Conservation (phyloP, 192 early-diverging fungal species). For the Linnemannia schmuckeri region DNA sequence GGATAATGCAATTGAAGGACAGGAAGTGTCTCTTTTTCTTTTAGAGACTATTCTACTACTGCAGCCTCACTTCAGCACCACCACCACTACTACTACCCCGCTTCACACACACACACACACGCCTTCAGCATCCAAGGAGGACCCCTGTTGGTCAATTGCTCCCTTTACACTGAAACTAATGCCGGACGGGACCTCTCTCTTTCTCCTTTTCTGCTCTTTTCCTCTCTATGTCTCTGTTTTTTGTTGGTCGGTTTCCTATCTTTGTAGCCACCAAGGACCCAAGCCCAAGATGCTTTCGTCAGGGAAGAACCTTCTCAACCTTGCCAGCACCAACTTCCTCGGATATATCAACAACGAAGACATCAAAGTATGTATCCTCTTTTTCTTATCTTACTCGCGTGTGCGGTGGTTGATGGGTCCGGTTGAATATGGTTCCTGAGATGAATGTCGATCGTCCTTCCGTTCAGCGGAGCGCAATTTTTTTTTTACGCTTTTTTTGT, state of each 20-base stretch:
- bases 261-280: conserved; percentile 63
- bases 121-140: no score
- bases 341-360: conserved; percentile 81
- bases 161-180: no score
- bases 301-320: conserved; percentile 78
- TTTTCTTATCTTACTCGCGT: not conserved
- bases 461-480: not conserved
- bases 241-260: not conserved
- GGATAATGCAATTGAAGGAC: no score
- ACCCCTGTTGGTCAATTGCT: no score
- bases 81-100: no score
- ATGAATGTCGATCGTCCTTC: not conserved
- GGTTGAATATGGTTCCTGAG: not conserved
- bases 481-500: not conserved
- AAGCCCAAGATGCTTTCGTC: conserved; percentile 73
- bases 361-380: conserved; percentile 64
- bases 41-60: no score
- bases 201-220: not conserved
- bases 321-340: conserved; percentile 91
- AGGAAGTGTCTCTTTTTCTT: no score
- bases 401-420: not conserved
- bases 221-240: not conserved
- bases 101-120: no score
- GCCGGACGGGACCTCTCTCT: not conserved
- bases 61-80: no score